Evolutionary conservation across 1,284 basidiomycete genomes (phyloP).

Genomic region (Microbotryum saponariae): DNA sequence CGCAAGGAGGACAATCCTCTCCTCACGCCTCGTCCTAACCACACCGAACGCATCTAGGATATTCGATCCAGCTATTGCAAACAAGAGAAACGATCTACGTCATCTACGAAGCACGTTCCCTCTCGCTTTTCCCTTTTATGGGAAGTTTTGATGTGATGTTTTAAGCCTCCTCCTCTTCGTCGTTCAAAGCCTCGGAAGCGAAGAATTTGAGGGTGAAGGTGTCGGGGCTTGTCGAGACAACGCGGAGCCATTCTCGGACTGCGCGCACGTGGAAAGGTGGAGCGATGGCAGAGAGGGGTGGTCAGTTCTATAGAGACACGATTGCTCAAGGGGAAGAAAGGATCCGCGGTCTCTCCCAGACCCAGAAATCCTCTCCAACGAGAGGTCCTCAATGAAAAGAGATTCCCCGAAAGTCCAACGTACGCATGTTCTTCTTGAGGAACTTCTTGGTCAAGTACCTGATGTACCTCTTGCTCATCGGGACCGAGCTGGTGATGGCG

Average conservation of each 20-base stretch:
- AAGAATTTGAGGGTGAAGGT: conserved; percentile 44
- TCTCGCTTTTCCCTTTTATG: no score
- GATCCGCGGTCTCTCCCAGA: no score
- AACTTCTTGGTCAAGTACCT: conserved; percentile 44
- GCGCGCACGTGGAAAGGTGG: conserved; percentile 14
- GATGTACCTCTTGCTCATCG: conserved; percentile 43
- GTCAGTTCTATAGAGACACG: background rate
- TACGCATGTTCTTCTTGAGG: conserved; percentile 34
- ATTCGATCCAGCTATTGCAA: no score
- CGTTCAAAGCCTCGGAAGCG: conserved; percentile 32
- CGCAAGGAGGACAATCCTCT: no score
- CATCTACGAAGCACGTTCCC: no score
- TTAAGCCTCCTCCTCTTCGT: conserved; percentile 3
- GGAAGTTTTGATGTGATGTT: no score
- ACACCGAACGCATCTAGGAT: no score
- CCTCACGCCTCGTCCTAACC: no score
- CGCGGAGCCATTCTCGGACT: conserved; percentile 42
- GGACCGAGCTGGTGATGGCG: conserved; percentile 41
- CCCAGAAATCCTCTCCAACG: no score
- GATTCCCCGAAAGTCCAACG: conserved; percentile 27
- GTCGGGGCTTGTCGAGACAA: conserved; percentile 41
- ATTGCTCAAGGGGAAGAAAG: no score
- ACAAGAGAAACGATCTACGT: no score
- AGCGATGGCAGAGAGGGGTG: background rate
- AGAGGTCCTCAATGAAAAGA: no score